A percentile compares a stretch with the other conserved stretches of the same genome.
Evolutionary conservation across 176 grass and related monocot genomes (phyloP).

Genomic region (Oryza meridionalis): DNA sequence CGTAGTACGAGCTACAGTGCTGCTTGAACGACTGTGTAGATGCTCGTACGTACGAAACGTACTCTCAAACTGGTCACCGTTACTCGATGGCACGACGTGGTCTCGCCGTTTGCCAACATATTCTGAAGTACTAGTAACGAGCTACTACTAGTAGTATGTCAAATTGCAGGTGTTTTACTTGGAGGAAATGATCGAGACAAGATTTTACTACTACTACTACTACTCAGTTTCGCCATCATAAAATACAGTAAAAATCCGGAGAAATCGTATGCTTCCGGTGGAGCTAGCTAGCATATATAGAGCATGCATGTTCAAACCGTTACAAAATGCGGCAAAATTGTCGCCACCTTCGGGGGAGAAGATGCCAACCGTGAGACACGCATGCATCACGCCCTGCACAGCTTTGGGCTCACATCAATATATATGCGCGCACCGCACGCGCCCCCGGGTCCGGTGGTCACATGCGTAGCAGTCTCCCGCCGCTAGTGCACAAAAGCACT

Average conservation of each 20-base stretch:
- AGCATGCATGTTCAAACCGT: not conserved
- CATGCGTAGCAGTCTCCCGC: not conserved
- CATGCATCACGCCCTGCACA: constrained; percentile 9
- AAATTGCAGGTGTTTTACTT: not conserved
- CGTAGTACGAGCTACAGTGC: too few relatives aligned
- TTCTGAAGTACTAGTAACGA: too few relatives aligned
- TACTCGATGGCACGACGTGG: not conserved
- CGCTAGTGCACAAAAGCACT: not conserved
- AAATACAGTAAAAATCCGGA: not conserved
- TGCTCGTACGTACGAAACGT: too few relatives aligned
- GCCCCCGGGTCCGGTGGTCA: not conserved
- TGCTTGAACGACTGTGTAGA: too few relatives aligned
- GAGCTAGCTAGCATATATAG: not conserved
- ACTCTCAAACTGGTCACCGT: not conserved
- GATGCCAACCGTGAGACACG: constrained; percentile 34
- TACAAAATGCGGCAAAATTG: constrained; percentile 46
- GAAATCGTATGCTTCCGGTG: not conserved
- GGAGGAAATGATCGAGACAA: not conserved
- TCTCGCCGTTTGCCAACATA: too few relatives aligned
- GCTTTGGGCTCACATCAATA: not conserved
- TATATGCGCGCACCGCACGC: too few relatives aligned
- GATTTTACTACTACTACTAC: not conserved
- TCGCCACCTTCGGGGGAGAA: not conserved
- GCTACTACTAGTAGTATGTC: not conserved
- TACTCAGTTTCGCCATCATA: not conserved